Conservation (phyloP, 768 basidiomycete genomes). For the Agrocybe pediades region DNA sequence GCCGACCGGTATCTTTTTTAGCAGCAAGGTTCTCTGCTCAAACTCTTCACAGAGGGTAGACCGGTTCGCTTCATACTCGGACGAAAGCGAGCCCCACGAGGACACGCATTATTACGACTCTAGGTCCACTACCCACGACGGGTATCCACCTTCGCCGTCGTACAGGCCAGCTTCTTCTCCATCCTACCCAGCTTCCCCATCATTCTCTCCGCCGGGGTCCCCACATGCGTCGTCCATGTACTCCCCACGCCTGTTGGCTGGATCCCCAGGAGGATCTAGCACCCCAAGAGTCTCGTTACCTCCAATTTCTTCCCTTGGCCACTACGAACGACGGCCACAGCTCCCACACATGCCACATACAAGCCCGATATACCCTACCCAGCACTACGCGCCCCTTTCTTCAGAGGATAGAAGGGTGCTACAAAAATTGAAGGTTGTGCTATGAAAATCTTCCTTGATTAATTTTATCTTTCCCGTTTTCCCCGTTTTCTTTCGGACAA, state of each 20-base stretch:
- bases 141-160: background rate
- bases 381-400: slow-evolving; percentile 43
- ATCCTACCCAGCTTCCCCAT: slow-evolving; percentile 18
- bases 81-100: slow-evolving; percentile 44
- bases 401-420: slow-evolving; percentile 62
- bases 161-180: background rate
- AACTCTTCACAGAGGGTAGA: no score
- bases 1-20: slow-evolving; percentile 72
- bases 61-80: slow-evolving; percentile 45
- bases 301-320: slow-evolving; percentile 25
- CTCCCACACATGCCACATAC: slow-evolving; percentile 25
- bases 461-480: background rate
- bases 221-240: slow-evolving; percentile 13
- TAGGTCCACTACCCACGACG: slow-evolving; percentile 9
- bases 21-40: slow-evolving; percentile 57
- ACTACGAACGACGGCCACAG: slow-evolving; percentile 19
- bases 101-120: slow-evolving; percentile 19
- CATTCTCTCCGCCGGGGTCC: slow-evolving; percentile 13
- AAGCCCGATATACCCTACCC: slow-evolving; percentile 17
- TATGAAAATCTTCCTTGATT: slow-evolving; percentile 34
- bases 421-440: slow-evolving; percentile 53
- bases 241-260: slow-evolving; percentile 13
- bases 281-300: slow-evolving; percentile 21
- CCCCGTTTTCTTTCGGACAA: background rate
- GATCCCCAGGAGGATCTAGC: slow-evolving; percentile 5